These are phyloP conservation scores for Parathielavia hyrcaniae DNA, from an alignment of 495 filamentous ascomycete genomes.

Conservation along the genomic window DNA sequence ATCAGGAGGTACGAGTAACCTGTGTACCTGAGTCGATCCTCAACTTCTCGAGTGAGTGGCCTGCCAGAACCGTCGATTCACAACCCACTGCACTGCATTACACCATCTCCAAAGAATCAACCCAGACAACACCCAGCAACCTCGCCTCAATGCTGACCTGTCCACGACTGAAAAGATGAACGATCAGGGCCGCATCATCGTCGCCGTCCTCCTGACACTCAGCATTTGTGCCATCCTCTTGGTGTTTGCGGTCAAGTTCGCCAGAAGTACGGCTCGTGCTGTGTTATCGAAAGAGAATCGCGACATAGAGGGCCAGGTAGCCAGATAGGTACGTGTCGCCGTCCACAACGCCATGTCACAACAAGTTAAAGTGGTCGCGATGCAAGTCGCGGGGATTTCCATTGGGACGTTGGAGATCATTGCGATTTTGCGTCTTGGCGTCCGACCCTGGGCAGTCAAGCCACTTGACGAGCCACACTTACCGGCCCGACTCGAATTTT, in stretches of 20 bases:
- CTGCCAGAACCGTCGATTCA: background rate
- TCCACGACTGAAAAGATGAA: constrained; percentile 3
- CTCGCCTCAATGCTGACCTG: background rate
- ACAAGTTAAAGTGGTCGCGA: background rate
- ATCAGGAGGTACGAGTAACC: background rate
- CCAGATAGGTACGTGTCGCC: background rate
- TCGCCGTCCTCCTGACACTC: constrained; percentile 17
- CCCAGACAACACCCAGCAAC: background rate
- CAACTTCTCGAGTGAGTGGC: too few species aligned
- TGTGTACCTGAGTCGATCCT: background rate
- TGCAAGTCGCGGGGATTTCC: background rate
- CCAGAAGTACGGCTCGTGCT: background rate
- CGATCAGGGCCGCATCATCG: constrained; percentile 7
- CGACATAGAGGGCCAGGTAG: background rate
- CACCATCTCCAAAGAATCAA: background rate
- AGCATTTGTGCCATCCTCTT: constrained; percentile 6
- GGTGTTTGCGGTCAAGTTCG: constrained; percentile 14
- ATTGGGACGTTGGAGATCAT: background rate
- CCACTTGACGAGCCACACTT: constrained; percentile 13
- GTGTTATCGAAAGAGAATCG: background rate
- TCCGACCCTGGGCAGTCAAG: background rate
- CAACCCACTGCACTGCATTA: too few species aligned
- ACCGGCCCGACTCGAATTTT: constrained; percentile 16
- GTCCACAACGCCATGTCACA: background rate
- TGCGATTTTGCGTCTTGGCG: background rate